A percentile compares a stretch with the other conserved stretches of the same genome.
Evolutionary conservation across 148 eudicot species (phyloP).

Genomic region (Mesembryanthemum crystallinum): DNA sequence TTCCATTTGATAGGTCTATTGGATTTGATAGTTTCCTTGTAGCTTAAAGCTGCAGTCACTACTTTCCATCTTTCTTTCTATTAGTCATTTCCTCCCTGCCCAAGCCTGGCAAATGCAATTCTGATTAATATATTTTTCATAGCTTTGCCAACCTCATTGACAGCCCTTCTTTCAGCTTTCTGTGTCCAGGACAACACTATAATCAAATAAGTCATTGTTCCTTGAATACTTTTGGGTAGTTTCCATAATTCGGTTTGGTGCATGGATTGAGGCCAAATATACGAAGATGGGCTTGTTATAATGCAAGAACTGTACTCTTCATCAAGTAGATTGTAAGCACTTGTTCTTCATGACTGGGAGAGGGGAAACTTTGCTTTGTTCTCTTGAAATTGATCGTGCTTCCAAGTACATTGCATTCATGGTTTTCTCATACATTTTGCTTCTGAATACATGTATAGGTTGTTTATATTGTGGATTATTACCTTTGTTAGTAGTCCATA

Average conservation of each 20-base stretch:
- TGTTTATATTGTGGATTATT: too few species aligned
- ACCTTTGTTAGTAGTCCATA: too few species aligned
- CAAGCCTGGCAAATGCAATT: neutral
- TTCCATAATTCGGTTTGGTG: neutral
- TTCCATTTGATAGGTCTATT: too few species aligned
- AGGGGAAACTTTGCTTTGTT: neutral
- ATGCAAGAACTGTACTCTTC: neutral
- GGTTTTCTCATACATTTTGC: too few species aligned
- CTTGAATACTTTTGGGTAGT: neutral
- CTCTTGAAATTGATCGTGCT: neutral
- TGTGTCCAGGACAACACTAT: neutral
- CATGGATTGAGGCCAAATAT: neutral
- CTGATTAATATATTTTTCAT: too few species aligned
- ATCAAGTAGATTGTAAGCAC: neutral
- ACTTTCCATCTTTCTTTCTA: neutral
- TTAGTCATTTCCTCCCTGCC: neutral
- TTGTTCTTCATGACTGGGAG: neutral
- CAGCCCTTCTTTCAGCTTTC: neutral
- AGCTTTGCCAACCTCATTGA: neutral
- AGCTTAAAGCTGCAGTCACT: neutral
- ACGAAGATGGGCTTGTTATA: neutral
- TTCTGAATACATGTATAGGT: too few species aligned
- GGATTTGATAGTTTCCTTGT: neutral
- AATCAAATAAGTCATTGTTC: too few species aligned
- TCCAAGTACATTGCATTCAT: neutral